phyloP scores from a whole-genome alignment of 78 protist species.

The Pelomyxa schiedti region DNA sequence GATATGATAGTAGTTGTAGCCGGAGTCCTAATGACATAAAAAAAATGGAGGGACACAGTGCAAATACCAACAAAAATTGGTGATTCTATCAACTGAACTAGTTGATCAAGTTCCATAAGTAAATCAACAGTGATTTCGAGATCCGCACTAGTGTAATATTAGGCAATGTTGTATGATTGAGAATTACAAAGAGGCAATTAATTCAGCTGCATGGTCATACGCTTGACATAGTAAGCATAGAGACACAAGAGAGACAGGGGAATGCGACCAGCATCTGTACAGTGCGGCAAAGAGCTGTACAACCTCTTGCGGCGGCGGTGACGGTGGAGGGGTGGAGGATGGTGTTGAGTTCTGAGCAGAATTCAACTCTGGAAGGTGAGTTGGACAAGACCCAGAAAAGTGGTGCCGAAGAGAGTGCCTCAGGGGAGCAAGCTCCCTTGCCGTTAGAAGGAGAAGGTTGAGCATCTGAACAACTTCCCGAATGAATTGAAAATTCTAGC shows the following conservation, averaged over 20 bases:
- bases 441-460: slow-evolving; percentile 66
- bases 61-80: slow-evolving; percentile 72
- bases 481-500: slow-evolving; percentile 64
- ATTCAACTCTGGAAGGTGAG: background rate
- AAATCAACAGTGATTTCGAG: slow-evolving; percentile 64
- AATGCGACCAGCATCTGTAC: slow-evolving; percentile 40
- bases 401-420: slow-evolving; percentile 21
- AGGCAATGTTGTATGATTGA: slow-evolving; percentile 10
- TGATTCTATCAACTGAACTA: slow-evolving; percentile 84
- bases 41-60: background rate
- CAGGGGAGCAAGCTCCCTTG: slow-evolving; percentile 52
- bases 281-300: slow-evolving; percentile 34
- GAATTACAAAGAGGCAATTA: slow-evolving; percentile 22
- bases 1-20: slow-evolving; percentile 46
- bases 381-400: background rate
- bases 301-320: background rate
- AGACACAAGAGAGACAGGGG: slow-evolving; percentile 36
- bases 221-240: slow-evolving; percentile 44
- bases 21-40: slow-evolving; percentile 8
- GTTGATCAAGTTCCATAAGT: slow-evolving; percentile 84
- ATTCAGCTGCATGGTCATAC: slow-evolving; percentile 39
- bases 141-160: slow-evolving; percentile 24
- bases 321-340: background rate
- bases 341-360: background rate
- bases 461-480: slow-evolving; percentile 59